Base-by-base conservation (phyloP, 768 basidiomycete species). In the Russula sp. region DNA sequence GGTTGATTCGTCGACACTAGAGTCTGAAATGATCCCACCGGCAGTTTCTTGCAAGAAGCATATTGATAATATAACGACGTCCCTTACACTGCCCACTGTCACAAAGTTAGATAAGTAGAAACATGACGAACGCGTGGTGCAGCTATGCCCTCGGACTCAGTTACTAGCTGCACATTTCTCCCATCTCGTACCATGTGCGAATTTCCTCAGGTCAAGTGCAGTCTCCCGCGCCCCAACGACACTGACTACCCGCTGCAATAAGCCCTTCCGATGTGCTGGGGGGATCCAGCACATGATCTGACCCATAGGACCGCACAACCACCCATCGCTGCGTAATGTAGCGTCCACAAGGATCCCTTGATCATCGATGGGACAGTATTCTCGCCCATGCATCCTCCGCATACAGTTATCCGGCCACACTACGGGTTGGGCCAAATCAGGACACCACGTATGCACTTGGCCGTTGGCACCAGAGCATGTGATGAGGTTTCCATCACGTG, bases 221-320 rank as follows among this genome's bases (percentile, higher is more conserved):
- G 55, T 63, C 50, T 63, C 61, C 14, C 18, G n/a, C 34, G 49
- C 61, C 20, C 64, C 64, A n/a, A 65, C 40, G 2, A 65, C 51
- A 0, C 64, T 55, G 28, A 63, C 48, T 1, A 61, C 62, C 42
- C 49, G 55, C 40, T 55, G 64, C 40, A 49, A 53, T 40, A 65
- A 30, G 5, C 64, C 61, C 14, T 28, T 20, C 18, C 64, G 61
- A 55, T 65, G 62, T 14, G n/a, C 24, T 2, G 64, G 28, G 5
- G 64, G 54, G 14, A 65, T 63, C 64, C 64, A 65, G 24, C 53
- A 63, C 46, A 65, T 44, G 7, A n/a, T 7, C 9, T 63, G 40
- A 18, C 34, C 24, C 49, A 30, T 63, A 4, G 61, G 24, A n/a
- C 61, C 64, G 26, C 49, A 40, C 32, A 65, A n/a, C 64, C 64